These are phyloP conservation scores for Golubevia pallescens DNA, from an alignment of 1,284 basidiomycete genomes.

Conservation along the genomic window DNA sequence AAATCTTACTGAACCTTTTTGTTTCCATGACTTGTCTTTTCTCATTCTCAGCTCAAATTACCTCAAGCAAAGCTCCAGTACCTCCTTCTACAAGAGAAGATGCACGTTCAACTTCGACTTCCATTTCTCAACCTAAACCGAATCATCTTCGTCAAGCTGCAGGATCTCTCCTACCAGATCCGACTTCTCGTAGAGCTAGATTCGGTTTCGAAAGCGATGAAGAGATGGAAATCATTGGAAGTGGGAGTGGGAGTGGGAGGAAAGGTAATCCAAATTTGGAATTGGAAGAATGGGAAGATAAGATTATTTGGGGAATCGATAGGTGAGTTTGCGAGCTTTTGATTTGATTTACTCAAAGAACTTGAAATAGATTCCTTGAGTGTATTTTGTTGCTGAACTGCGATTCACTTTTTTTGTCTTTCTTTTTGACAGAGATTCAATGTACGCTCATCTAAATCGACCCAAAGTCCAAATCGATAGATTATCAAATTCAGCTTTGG, in stretches of 20 bases:
- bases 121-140: not conserved
- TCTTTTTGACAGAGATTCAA: constrained; percentile 15
- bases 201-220: not conserved
- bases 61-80: too few species aligned
- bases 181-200: not conserved
- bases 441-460: not conserved
- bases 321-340: too few species aligned
- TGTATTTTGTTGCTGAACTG: too few species aligned
- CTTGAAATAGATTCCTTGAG: not conserved
- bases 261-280: constrained; percentile 12
- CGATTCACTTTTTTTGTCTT: constrained; percentile 5
- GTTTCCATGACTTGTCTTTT: too few species aligned
- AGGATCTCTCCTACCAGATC: not conserved
- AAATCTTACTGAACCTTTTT: too few species aligned
- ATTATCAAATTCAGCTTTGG: constrained; percentile 50
- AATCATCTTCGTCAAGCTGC: not conserved
- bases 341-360: too few species aligned
- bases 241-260: not conserved
- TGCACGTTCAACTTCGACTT: not conserved
- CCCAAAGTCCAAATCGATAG: constrained; percentile 4
- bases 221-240: not conserved
- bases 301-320: constrained; percentile 24
- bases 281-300: constrained; percentile 60
- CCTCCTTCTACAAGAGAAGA: too few species aligned
- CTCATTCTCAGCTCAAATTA: too few species aligned